Conservation (phyloP, 1,139 yeast genomes). For the Debaryomyces coudertii region DNA sequence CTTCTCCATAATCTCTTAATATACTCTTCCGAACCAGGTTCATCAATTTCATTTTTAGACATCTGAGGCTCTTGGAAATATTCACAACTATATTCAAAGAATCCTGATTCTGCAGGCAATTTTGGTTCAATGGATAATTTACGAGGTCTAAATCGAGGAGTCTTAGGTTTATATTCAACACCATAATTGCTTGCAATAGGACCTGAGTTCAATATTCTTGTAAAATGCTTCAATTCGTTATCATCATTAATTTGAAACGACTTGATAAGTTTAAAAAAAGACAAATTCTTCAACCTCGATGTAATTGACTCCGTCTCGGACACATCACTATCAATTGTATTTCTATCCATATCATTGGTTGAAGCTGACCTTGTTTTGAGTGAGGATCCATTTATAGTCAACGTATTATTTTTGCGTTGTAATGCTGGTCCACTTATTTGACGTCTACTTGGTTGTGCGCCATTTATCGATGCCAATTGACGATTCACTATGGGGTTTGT, state of each 20-base stretch:
- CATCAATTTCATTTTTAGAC: slow-evolving; percentile 83
- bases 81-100: slow-evolving; percentile 86
- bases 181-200: slow-evolving; percentile 54
- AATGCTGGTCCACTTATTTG: slow-evolving; percentile 38
- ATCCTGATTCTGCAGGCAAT: slow-evolving; percentile 71
- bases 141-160: slow-evolving; percentile 54
- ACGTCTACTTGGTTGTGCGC: slow-evolving; percentile 25
- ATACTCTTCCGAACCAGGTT: slow-evolving; percentile 90
- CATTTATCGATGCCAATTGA: slow-evolving; percentile 21
- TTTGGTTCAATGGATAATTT: slow-evolving; percentile 41
- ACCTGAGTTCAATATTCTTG: slow-evolving; percentile 40
- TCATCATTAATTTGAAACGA: slow-evolving; percentile 48
- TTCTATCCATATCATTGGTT: slow-evolving; percentile 24
- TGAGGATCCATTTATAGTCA: slow-evolving; percentile 33
- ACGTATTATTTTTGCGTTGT: slow-evolving; percentile 32
- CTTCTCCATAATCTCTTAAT: slow-evolving; percentile 86
- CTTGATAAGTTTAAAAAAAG: slow-evolving; percentile 48
- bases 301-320: slow-evolving; percentile 41
- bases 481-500: slow-evolving; percentile 36
- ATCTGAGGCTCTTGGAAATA: slow-evolving; percentile 97
- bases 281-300: slow-evolving; percentile 41
- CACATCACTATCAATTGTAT: slow-evolving; percentile 19
- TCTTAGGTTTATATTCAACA: slow-evolving; percentile 50
- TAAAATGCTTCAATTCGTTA: slow-evolving; percentile 40
- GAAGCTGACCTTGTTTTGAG: slow-evolving; percentile 40